These are phyloP conservation scores for Sideroxylon spinosum DNA, from an alignment of 179 eudicot genomes.

Conservation along the genomic window DNA sequence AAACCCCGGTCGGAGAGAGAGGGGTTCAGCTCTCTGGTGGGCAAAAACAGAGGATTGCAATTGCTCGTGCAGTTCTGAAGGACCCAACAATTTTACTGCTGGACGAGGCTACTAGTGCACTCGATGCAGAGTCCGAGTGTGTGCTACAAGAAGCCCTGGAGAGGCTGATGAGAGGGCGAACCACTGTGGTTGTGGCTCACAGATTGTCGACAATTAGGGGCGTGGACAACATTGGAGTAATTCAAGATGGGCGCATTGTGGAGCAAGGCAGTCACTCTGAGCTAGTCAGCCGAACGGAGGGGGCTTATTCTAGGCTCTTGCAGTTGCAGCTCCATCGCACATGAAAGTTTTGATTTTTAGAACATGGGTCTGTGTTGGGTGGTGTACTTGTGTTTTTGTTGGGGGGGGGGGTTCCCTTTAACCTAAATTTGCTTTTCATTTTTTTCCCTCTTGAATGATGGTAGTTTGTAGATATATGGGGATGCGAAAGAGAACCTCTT, in stretches of 20 bases:
- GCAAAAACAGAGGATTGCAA: slow-evolving; percentile 89
- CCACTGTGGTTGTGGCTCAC: slow-evolving; percentile 86
- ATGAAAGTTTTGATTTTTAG: slow-evolving; percentile 25
- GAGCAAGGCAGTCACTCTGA: slow-evolving; percentile 94
- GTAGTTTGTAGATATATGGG: no score
- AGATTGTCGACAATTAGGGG: slow-evolving; percentile 84
- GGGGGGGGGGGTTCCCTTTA: no score
- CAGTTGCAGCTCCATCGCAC: slow-evolving; percentile 77
- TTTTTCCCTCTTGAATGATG: no score
- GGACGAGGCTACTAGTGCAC: slow-evolving; percentile 96
- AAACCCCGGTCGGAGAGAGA: slow-evolving; percentile 83
- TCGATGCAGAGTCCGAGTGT: slow-evolving; percentile 94
- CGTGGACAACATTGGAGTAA: slow-evolving; percentile 76
- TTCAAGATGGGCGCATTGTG: slow-evolving; percentile 87
- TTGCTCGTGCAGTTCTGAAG: slow-evolving; percentile 84
- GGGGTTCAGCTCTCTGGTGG: slow-evolving; percentile 98
- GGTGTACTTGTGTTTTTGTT: no score
- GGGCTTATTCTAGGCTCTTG: slow-evolving; percentile 91
- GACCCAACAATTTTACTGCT: slow-evolving; percentile 77
- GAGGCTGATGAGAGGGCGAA: slow-evolving; percentile 91
- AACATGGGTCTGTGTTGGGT: background rate
- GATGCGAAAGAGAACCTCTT: no score
- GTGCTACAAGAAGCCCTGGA: slow-evolving; percentile 92
- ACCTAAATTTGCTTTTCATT: no score
- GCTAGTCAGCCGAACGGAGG: slow-evolving; percentile 72